These are phyloP conservation scores for Colletotrichum eleusines DNA, from an alignment of 2,329 filamentous ascomycete species.

Conservation along the genomic window DNA sequence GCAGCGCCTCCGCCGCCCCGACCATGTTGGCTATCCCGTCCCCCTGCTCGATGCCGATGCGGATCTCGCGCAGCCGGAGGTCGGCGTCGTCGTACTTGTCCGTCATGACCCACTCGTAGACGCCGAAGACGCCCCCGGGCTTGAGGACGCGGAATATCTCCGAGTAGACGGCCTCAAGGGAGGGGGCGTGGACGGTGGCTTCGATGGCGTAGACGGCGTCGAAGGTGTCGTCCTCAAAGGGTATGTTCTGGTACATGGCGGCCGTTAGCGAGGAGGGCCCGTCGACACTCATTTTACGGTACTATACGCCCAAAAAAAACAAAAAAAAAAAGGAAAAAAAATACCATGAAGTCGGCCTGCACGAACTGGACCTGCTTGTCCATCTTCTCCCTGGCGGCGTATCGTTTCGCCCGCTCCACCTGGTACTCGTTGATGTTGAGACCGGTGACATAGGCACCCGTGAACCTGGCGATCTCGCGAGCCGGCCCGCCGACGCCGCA, in stretches of 20 bases:
- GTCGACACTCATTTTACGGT: too few relatives aligned
- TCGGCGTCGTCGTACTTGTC: slow-evolving; percentile 93
- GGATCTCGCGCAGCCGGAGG: slow-evolving; percentile 86
- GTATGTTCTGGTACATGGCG: slow-evolving; percentile 13
- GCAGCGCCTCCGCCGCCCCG: slow-evolving; percentile 81
- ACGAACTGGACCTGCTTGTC: slow-evolving; percentile 84
- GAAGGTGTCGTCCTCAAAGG: slow-evolving; percentile 90
- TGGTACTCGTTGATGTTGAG: slow-evolving; percentile 99
- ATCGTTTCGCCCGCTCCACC: slow-evolving; percentile 90
- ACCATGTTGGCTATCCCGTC: slow-evolving; percentile 99
- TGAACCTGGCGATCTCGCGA: slow-evolving; percentile 96
- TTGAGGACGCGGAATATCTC: slow-evolving; percentile 96
- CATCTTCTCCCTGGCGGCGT: slow-evolving; percentile 85
- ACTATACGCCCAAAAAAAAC: too few relatives aligned
- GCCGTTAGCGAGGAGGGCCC: rapidly evolving
- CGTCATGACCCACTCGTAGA: slow-evolving; percentile 99
- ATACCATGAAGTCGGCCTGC: slow-evolving; percentile 97
- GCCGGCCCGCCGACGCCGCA: slow-evolving; percentile 97
- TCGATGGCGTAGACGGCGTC: slow-evolving; percentile 98
- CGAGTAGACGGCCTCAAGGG: slow-evolving; percentile 90
- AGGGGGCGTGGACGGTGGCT: slow-evolving; percentile 94
- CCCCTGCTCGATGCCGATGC: slow-evolving; percentile 93
- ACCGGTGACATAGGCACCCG: slow-evolving; percentile 87
- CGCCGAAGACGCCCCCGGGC: slow-evolving; percentile 94
- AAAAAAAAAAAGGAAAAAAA: too few relatives aligned